phyloP scores from a whole-genome alignment of 495 filamentous ascomycete genomes.

The Penicillium bialowiezense region DNA sequence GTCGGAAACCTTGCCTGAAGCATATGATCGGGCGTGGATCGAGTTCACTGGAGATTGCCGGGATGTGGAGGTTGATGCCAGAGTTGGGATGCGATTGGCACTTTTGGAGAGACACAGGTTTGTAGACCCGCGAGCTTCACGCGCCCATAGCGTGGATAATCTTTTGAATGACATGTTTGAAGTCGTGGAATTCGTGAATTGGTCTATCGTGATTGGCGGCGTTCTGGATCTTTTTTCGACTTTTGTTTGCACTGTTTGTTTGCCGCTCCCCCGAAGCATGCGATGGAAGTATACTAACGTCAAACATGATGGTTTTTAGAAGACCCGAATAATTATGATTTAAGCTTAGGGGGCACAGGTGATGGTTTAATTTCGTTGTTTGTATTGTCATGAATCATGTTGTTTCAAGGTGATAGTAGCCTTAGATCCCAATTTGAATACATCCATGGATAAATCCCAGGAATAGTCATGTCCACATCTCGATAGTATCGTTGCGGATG shows the following conservation, averaged over 20 bases:
- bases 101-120: conserved; percentile 9
- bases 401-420: no score
- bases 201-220: conserved; percentile 7
- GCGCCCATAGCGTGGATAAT: conserved; percentile 19
- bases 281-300: background rate
- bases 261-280: background rate
- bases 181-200: conserved; percentile 1
- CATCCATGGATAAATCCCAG: no score
- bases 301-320: no score
- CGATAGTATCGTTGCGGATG: no score
- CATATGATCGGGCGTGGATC: conserved; percentile 5
- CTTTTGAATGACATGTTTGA: conserved; percentile 18
- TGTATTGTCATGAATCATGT: no score
- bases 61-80: background rate
- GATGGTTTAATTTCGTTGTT: no score
- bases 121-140: conserved; percentile 12
- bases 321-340: no score
- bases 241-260: conserved; percentile 37
- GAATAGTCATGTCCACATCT: no score
- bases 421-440: no score
- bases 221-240: conserved; percentile 20
- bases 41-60: conserved; percentile 1
- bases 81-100: conserved; percentile 3
- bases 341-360: no score
- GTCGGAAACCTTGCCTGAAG: conserved; percentile 23